phyloP scores from a whole-genome alignment of 1,284 basidiomycete species.

The Papiliotrema fonsecae region DNA sequence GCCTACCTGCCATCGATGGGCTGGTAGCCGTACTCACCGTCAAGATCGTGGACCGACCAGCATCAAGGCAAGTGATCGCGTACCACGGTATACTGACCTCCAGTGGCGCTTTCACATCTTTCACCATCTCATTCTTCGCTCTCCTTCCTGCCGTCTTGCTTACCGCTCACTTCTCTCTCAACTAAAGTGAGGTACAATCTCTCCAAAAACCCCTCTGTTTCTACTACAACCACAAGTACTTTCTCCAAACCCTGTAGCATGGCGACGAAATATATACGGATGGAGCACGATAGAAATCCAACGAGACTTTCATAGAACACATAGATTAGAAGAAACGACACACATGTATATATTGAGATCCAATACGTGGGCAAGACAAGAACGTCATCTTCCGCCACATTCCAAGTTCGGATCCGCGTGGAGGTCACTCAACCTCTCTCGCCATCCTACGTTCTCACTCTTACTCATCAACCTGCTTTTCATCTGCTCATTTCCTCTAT shows the following conservation, averaged over 20 bases:
- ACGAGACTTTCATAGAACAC: too few relatives aligned
- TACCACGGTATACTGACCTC: too few relatives aligned
- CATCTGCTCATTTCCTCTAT: too few relatives aligned
- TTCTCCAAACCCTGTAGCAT: neutral
- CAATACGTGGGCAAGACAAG: too few relatives aligned
- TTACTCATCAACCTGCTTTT: neutral
- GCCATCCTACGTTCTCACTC: neutral
- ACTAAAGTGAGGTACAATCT: too few relatives aligned
- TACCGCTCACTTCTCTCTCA: neutral
- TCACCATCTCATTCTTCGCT: neutral
- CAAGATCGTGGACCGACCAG: slow-evolving; percentile 53
- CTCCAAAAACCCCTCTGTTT: too few relatives aligned
- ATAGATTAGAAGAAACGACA: too few relatives aligned
- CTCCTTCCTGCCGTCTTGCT: neutral
- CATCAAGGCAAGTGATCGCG: slow-evolving; percentile 10
- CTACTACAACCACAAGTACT: too few relatives aligned
- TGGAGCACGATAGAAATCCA: neutral
- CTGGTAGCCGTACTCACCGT: slow-evolving; percentile 77
- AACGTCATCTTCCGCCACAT: too few relatives aligned
- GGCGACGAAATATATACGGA: neutral
- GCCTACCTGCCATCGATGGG: slow-evolving; percentile 70
- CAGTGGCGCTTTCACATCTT: neutral
- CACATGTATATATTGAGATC: neutral
- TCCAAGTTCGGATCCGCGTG: neutral
- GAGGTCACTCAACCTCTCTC: neutral